Evolutionary conservation across 1,284 basidiomycete species (phyloP).

Genomic region (Thecaphora thlaspeos): DNA sequence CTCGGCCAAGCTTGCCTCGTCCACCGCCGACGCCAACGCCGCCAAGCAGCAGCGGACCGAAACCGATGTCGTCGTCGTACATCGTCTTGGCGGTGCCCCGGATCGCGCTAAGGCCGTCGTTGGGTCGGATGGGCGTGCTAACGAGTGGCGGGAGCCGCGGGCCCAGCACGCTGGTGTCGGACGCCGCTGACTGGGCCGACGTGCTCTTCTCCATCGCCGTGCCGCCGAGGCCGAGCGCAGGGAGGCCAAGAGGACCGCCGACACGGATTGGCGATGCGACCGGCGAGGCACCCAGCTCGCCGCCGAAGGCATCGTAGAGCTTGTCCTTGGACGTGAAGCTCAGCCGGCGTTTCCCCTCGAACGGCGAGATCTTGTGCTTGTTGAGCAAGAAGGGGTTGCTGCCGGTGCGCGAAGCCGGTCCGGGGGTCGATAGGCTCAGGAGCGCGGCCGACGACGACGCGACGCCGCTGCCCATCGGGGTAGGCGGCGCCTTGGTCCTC

Average conservation of each 20-base stretch:
- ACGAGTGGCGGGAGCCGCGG: conserved; percentile 27
- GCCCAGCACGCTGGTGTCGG: conserved; percentile 1
- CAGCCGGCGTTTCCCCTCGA: conserved; percentile 23
- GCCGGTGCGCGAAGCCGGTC: conserved; percentile 6
- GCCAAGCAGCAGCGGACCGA: too few species aligned
- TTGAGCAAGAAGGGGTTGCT: conserved; percentile 50
- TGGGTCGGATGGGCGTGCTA: conserved; percentile 27
- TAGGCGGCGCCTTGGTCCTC: background rate
- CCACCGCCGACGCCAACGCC: too few species aligned
- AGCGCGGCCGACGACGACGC: conserved; percentile 11
- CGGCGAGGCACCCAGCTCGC: conserved; percentile 12
- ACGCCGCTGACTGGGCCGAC: conserved; percentile 3
- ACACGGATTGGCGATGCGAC: conserved; percentile 15
- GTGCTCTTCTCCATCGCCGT: conserved; percentile 9
- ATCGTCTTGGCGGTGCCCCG: background rate
- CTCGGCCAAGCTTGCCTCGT: too few species aligned
- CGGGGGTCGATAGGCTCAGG: conserved; percentile 23
- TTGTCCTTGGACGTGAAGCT: conserved; percentile 7
- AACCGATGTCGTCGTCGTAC: background rate
- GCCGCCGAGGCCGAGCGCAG: conserved; percentile 10
- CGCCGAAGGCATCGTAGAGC: conserved; percentile 6
- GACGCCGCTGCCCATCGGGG: background rate
- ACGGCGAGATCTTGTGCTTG: conserved; percentile 47
- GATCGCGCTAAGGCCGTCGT: background rate
- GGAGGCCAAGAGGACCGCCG: background rate